Evolutionary conservation across 352 stramenopile genomes (phyloP), one percentile per base, ranked within the genome.

Genomic region (Pilasporangium apinafurcum): DNA sequence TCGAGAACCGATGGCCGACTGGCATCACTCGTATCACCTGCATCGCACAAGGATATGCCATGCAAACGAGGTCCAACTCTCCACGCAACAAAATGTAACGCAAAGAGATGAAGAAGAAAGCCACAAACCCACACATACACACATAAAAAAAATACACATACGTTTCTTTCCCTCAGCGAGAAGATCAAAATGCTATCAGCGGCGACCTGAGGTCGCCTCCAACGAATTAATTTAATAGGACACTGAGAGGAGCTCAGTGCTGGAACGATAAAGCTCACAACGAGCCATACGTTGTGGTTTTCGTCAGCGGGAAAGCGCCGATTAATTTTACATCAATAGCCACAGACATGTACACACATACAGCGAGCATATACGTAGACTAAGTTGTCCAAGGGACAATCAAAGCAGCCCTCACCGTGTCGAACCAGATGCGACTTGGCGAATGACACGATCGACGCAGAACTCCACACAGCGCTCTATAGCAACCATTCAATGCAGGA

Each of bases 1-100:
- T 73, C 83, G 72, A 88, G 67, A 88, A 88, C 76, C 76, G 83
- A 78, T 61, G 66, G 72, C 63, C 68, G 65, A 63, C n/a, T 59
- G 54, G 50, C 71, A 77, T 82, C 65, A 87, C 75, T 83, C 69
- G 68, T 65, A 87, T 36, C 21, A 21, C 22, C n/a, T 22, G 27
- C 30, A n/a, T 28, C 21, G 35, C 16, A 59, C 36, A 50, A 37
- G 12, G 39, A 21, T 35, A 51, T 44, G 22, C 27, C 27, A 30
- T 36, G 28, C 35, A 33, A 20, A 66, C 63, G 58, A 84, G 70
- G 68, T 65, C 67, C 65, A 82, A 40, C 35, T 43, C 50, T 34
- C 34, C 14, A 16, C 37, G 20, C 30, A 29, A 17, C 18, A 25
- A 5, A 43, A 65, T 53, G 35, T 47, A 44, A 17, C 44, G n/a